Conservation (phyloP, 352 stramenopile species). For the Phytophthora pluvialis region DNA sequence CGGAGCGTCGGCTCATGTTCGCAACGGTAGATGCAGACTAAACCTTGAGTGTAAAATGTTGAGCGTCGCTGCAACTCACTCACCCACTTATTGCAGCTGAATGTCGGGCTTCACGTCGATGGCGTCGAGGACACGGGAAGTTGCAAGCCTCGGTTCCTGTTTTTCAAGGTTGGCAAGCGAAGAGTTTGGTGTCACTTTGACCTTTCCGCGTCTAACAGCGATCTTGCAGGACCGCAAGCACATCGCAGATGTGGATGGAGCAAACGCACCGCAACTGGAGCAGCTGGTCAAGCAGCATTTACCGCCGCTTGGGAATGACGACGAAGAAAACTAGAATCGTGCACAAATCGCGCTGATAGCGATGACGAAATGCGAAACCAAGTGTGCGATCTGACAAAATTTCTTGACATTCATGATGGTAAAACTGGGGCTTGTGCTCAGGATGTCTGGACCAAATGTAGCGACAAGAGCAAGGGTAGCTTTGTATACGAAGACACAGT, state of each 20-base stretch:
- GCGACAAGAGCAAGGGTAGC: not conserved
- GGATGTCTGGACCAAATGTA: not conserved
- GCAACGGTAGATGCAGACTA: conserved; percentile 41
- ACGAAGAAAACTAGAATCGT: conserved; percentile 52
- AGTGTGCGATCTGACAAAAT: conserved; percentile 2
- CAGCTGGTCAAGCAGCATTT: conserved; percentile 68
- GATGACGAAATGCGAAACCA: not conserved
- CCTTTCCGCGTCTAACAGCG: conserved; percentile 1
- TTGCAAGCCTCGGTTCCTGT: conserved; percentile 73
- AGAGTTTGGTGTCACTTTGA: not conserved
- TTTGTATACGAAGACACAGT: conserved; percentile 8
- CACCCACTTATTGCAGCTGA: conserved; percentile 40
- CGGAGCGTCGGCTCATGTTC: conserved; percentile 62
- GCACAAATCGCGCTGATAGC: not conserved
- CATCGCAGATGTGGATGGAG: conserved; percentile 61
- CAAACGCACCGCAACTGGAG: conserved; percentile 69
- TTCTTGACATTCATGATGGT: conserved; percentile 11
- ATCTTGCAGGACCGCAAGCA: conserved; percentile 56
- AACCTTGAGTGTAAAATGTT: not conserved
- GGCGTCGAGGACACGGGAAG: conserved; percentile 59
- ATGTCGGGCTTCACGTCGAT: conserved; percentile 54
- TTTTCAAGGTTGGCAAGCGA: conserved; percentile 51
- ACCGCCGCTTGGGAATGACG: conserved; percentile 54
- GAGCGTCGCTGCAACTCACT: not conserved
- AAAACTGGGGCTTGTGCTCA: not conserved